Base-by-base conservation (phyloP, 164 flowering plant species). In the Piper betle region DNA sequence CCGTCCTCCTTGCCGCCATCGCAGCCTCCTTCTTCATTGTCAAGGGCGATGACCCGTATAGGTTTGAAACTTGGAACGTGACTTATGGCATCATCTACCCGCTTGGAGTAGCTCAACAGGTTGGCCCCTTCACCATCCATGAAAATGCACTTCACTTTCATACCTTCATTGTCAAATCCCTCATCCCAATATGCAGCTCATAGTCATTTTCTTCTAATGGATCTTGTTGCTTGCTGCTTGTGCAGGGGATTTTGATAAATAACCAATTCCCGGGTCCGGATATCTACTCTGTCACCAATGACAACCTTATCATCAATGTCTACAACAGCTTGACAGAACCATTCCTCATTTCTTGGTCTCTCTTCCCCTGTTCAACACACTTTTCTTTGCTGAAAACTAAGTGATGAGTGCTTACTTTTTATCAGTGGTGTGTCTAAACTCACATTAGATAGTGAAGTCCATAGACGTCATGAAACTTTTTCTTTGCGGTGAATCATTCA, bases 191-290 rank as follows among this genome's bases (percentile, higher is more conserved):
- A 9, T 41, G 6, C 9, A 41, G 43, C 43, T 41, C 43, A 41
- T 41, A n/a, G n/a, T n/a, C n/a, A n/a, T n/a, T n/a, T n/a, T 41
- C 43, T 41, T 41, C 43, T 41, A 4, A 9, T 41, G 9, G 4
- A 41, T 41, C 43, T 41, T 41, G n/a, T n/a, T n/a, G n/a, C n/a
- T n/a, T 43, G 50, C 50, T 43, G 8, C 50, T 43, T 53, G 7
- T 62, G 62, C 71, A 89, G 91, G 94, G 88, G 13, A 89, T 87
- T 60, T 73, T 89, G 0, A 86, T 89, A 43, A 89, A 89, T 70
- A 92, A 87, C 6, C 83, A 78, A 58, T 90, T 87, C 72, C 97
- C 97, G 0, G 97, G 97, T 4, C 97, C 97, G 18, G 84, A 85
- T 9, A 82, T 90, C 16, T 53, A 78, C 65, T 70, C 79, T 1